Evolutionary conservation across 768 basidiomycete genomes (phyloP), one percentile per base, ranked within the genome.

Genomic region (Pulveroboletus sp.): DNA sequence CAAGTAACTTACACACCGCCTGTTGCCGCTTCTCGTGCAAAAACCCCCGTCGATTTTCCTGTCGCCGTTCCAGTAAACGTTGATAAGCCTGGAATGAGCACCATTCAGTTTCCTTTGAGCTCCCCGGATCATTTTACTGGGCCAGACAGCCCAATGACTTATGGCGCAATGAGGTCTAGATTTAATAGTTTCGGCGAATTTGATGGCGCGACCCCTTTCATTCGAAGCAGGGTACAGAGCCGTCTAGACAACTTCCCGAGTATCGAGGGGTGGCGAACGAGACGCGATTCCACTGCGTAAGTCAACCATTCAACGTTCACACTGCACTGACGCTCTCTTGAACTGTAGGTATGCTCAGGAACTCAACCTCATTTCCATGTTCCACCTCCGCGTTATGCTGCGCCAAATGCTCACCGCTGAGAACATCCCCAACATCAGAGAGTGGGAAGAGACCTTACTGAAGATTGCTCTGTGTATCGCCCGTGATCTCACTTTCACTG

Each of bases 211-310:
- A 85, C 89, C 5, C 88, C 89, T 11, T 91, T 91, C 66, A 85
- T 90, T 56, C 79, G 90, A 42, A 93, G 89, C 66, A 82, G 90
- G 38, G 89, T 84, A 8, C 89, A 86, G 51, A 92, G 90, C 63
- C 76, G 87, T 43, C 68, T 90, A 42, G 85, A 89, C 53, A 74
- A 67, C 47, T 65, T 81, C 36, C 65, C 65, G 41, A 75, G 64
- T 17, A 60, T 75, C 3, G 89, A 92, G 27, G 88, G 86, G 5
- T 95, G 93, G 93, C 76, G 93, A 43, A 89, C 85, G 11, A 75
- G 92, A 58, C 77, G 89, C 42, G 91, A 94, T 68, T 93, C 91
- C 57, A 92, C 89, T 24, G 89, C 89, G 90, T 93, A 63, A 69
- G 90, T 75, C 5, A 42, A 35, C 50, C 50, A 38, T 30, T 45